Evolutionary conservation across 2,329 filamentous ascomycete species (phyloP), one percentile per base, ranked within the genome.

Genomic region (Botrytis medusae): DNA sequence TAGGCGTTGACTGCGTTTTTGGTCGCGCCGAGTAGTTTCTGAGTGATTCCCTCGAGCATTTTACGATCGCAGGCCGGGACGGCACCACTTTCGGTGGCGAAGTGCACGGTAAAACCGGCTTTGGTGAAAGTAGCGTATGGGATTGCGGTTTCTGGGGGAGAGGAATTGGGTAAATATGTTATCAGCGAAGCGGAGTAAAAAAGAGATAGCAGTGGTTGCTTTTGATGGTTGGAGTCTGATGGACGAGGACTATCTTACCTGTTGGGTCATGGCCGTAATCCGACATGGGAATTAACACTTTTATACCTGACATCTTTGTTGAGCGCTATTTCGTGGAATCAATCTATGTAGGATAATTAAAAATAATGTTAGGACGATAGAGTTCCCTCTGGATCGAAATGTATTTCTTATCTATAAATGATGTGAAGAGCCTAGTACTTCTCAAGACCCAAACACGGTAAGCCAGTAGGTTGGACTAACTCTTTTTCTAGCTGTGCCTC

Each of bases 261-360:
- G 86, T 87, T 2, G 86, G 87, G 75, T 88, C 86, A 76, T 88
- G 85, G 61, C 86, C 86, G 74, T 87, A 87, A 76, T 88, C 86
- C 60, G 86, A 83, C 85, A 88, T 87, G 71, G 86, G 76, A 61
- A 87, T 83, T 57, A 86, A 77, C 37, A 83, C 83, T 75, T 84
- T 85, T 4, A 40, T 18, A 14, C 18, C 7, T 34, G 67, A 34
- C 67, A 69, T 69, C 14, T 32, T 69, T 29, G 44, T 3, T 40
- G 32, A n/a, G 22, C 4, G 32, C 7, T 40, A 25, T n/a, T 25
- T 25, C 5, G 7, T 61, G 34, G n/a, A 25, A 40, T 16, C 2
- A n/a, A 9, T 18, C 9, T 40, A 9, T 61, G 34, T 2, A 25
- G 1, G 12, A 37, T 40, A 25, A 37, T 10, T 37, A 8, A n/a